These are phyloP conservation scores for Diatrype stigma DNA, from an alignment of 2,329 filamentous ascomycete genomes.

Conservation along the genomic window DNA sequence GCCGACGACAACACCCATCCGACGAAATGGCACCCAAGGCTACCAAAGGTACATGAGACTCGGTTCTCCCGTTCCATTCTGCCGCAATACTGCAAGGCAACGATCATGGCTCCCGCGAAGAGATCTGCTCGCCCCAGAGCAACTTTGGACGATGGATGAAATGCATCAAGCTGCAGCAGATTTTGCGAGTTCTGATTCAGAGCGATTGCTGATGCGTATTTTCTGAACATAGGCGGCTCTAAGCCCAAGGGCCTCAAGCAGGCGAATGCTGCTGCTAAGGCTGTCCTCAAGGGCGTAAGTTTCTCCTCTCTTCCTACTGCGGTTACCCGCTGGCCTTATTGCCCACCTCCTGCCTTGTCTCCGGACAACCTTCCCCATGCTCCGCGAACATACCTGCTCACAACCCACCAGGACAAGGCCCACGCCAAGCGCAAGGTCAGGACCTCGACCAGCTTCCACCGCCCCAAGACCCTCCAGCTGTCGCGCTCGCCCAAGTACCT, in stretches of 20 bases:
- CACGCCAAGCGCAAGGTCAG: conserved; percentile 94
- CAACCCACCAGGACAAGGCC: conserved; percentile 40
- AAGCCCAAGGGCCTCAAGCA: conserved; percentile 68
- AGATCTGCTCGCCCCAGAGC: conserved; percentile 9
- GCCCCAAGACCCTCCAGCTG: conserved; percentile 91
- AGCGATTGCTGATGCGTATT: conserved; percentile 68
- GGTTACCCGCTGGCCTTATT: background rate
- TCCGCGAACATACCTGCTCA: too few species aligned
- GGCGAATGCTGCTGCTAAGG: conserved; percentile 92
- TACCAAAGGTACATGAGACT: conserved; percentile 45
- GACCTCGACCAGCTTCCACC: conserved; percentile 91
- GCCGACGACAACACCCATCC: conserved; percentile 13
- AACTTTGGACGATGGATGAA: conserved; percentile 21
- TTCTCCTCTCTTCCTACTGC: background rate
- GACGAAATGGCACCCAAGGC: conserved; percentile 37
- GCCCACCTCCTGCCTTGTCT: conserved; percentile 15
- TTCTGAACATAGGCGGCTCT: conserved; percentile 48
- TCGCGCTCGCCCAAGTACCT: conserved; percentile 93
- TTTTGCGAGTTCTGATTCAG: conserved; percentile 67
- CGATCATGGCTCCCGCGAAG: conserved; percentile 2
- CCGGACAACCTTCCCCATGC: too few species aligned
- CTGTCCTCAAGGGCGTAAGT: conserved; percentile 93
- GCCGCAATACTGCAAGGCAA: conserved; percentile 1
- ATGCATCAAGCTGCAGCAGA: conserved; percentile 68
- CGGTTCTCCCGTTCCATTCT: background rate